phyloP scores from a whole-genome alignment of 2,329 filamentous ascomycete species.

The Dactylonectria macrodidyma region DNA sequence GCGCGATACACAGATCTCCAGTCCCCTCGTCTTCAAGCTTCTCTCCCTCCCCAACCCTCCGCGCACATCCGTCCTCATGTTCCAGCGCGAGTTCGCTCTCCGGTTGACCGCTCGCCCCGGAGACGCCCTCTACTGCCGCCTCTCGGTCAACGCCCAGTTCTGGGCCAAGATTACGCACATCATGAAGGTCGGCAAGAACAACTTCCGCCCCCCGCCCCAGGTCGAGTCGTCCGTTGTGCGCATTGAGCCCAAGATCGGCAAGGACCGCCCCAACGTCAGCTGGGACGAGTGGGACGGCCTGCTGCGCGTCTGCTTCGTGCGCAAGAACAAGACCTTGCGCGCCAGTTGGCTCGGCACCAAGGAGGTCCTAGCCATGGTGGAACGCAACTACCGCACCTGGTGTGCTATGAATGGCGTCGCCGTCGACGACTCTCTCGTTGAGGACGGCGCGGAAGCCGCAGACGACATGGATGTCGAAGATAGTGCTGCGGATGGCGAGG shows the following conservation, averaged over 20 bases:
- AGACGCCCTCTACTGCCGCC: constrained; percentile 90
- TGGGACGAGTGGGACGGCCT: constrained; percentile 98
- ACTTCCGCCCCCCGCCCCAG: constrained; percentile 94
- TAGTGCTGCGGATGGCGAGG: constrained; percentile 60
- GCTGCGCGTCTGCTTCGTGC: constrained; percentile 77
- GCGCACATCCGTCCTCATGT: constrained; percentile 91
- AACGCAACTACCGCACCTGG: constrained; percentile 90
- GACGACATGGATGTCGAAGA: constrained; percentile 58
- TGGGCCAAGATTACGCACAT: constrained; percentile 78
- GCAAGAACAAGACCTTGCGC: constrained; percentile 92
- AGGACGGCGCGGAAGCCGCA: constrained; percentile 60
- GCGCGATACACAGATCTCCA: constrained; percentile 76
- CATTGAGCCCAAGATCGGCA: constrained; percentile 87
- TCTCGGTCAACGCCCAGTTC: constrained; percentile 95
- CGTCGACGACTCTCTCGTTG: constrained; percentile 77
- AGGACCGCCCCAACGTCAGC: constrained; percentile 84
- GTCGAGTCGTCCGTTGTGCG: constrained; percentile 94
- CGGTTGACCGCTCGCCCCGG: constrained; percentile 89
- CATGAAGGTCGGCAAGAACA: constrained; percentile 96
- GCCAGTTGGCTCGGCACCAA: constrained; percentile 86
- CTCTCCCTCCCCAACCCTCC: constrained; percentile 87
- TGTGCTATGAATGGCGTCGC: constrained; percentile 88
- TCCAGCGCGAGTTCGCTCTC: constrained; percentile 95
- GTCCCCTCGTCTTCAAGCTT: constrained; percentile 91
- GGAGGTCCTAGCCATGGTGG: constrained; percentile 85